Base-by-base conservation (phyloP, 495 filamentous ascomycete genomes). In the Lepidopterella palustris region DNA sequence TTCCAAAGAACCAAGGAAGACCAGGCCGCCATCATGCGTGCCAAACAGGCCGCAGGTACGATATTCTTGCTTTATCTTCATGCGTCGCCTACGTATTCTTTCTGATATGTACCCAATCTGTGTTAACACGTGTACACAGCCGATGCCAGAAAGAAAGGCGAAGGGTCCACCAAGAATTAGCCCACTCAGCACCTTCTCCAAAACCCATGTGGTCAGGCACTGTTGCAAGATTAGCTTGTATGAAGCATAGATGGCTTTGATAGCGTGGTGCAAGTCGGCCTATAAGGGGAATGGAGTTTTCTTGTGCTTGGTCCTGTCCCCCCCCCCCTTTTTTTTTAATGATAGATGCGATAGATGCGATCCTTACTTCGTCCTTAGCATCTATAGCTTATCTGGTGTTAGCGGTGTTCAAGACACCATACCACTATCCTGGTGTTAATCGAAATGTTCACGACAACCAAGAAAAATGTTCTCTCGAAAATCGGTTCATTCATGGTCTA, bases 11-110 rank as follows among this genome's bases (percentile, higher is more conserved):
- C 84, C 51, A 92, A 91, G 75, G 89, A 95, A 70, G 75, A 81
- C 35, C 81, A 82, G 51, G 91, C 92, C 21, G 79, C 80, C 35
- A 90, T 89, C 72, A 97, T 97, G 92, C 82, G 88, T 35, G 81
- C 86, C 73, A 97, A 97, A 80, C 92, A 97, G 75, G 80, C 77
- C 60, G 86, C 85, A 61, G 90, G 90, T 96, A 79, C 53, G 67
- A 24, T 2, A 11, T 50, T 50, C 23, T 25, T 50, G 47, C 47
- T 27, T 27, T 24, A 23, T 5, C 47, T 50, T 50, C 23, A 50
- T 50, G 47, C 47, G 13, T 20, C 20, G 39, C 13, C 13, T 42
- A 42, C 39, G 20, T 2, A 42, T 42, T 11, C 8, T 2, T 42
- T 11, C 3, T 15, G 39, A 20, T 42, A 15, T 11, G 39, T 11